Evolutionary conservation across 108 stramenopile species (phyloP), one percentile per base, ranked within the genome.

Genomic region (Cyclostephanos tholiformis): DNA sequence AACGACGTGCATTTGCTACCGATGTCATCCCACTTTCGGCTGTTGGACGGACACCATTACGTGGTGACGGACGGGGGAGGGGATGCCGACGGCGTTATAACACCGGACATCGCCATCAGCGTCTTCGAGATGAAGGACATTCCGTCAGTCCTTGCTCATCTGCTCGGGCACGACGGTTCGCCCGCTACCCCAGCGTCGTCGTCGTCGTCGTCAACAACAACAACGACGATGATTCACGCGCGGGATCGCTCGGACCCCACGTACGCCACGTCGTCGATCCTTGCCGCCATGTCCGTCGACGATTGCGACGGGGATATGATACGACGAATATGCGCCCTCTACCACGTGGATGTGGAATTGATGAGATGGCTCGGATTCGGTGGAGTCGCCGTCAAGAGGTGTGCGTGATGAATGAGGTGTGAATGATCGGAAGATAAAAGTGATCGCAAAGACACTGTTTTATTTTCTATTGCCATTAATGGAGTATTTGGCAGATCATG

Each of bases 261-360:
- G 10, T 75, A 75, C 38, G 74, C 74, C n/a, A 75, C 74, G n/a
- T 75, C 74, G n/a, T 29, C 65, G 17, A 75, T 52, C 44, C 60
- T 80, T 13, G 57, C 79, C 6, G 69, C 52, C 41, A 20, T 74
- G 35, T 74, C 73, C 29, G 20, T 25, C 7, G 49, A 39, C 14
- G 73, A 80, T 67, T 79, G 71, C 71, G 66, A 30, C 29, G 55
- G 44, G 10, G 55, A 72, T 29, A 72, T 79, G 71, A 32, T 79
- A 13, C 71, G 59, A 32, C 53, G 67, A 5, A 27, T 72, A 32
- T 69, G 73, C 35, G 29, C 20, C 16, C 30, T 74, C 49, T 80
- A 74, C 69, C 48, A 67, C 41, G 61, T 80, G 17, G 79, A 80
- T 63, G 70, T 80, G 17, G 46, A 29, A 14, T 65, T 80, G 72